These are phyloP conservation scores for Metschnikowia noctiluminum DNA, from an alignment of 805 yeast genomes.

Conservation along the genomic window DNA sequence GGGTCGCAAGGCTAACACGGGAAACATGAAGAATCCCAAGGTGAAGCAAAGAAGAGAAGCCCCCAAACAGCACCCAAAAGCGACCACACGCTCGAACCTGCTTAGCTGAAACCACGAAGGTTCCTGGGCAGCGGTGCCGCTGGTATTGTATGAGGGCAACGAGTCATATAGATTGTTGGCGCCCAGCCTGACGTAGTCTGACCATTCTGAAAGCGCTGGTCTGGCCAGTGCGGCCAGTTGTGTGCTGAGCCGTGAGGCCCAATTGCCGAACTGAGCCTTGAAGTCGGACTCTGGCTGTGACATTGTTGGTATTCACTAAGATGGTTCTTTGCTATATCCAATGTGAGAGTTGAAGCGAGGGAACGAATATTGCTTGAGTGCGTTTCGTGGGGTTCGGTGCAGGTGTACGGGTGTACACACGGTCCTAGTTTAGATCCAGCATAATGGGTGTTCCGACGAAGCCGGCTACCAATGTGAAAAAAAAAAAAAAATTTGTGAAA, in stretches of 20 bases:
- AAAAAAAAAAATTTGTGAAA: no score
- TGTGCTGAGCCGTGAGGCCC: slow-evolving; percentile 15
- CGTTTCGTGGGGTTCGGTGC: no score
- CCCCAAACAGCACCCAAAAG: slow-evolving; percentile 71
- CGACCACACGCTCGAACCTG: slow-evolving; percentile 73
- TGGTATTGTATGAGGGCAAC: slow-evolving; percentile 61
- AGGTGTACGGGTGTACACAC: no score
- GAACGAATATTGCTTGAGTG: no score
- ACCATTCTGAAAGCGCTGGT: slow-evolving; percentile 40
- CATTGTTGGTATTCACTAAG: slow-evolving; percentile 2
- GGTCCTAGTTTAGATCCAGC: no score
- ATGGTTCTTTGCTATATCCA: no score
- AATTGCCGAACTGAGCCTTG: slow-evolving; percentile 19
- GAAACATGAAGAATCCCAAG: slow-evolving; percentile 78
- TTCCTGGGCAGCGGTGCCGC: slow-evolving; percentile 46
- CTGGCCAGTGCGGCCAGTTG: slow-evolving; percentile 1
- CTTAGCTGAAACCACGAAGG: slow-evolving; percentile 77
- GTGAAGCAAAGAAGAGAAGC: slow-evolving; percentile 81
- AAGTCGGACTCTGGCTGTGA: slow-evolving; percentile 21
- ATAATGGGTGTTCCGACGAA: no score
- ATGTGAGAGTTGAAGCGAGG: no score
- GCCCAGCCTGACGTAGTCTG: slow-evolving; percentile 39
- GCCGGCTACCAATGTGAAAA: no score
- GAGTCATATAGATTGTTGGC: slow-evolving; percentile 60
- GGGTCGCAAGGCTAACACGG: slow-evolving; percentile 85